Conservation (phyloP, 257 asterid species). For the Ocimum tenuiflorum region DNA sequence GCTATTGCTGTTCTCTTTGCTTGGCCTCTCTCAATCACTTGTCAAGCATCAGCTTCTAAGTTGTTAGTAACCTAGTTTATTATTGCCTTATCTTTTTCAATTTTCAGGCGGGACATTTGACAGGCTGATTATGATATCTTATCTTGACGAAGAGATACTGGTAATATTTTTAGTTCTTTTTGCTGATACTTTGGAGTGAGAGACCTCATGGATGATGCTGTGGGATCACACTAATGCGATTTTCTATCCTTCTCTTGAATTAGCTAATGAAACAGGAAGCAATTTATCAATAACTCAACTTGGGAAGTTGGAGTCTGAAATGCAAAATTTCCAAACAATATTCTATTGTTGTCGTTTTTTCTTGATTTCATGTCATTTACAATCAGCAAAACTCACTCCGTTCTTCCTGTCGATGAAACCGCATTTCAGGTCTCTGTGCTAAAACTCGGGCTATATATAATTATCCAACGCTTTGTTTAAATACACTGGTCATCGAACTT, state of each 20-base stretch:
- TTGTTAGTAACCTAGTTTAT: not conserved
- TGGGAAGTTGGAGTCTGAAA: not conserved
- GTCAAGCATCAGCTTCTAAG: not conserved
- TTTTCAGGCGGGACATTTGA: constrained; percentile 21
- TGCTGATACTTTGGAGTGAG: not conserved
- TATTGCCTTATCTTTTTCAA: not conserved
- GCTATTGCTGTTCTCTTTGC: not conserved
- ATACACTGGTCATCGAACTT: not conserved
- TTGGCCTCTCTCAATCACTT: not conserved
- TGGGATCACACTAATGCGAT: not conserved
- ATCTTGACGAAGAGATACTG: constrained; percentile 25
- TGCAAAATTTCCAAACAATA: not conserved
- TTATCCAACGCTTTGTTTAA: not conserved
- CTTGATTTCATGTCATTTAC: not conserved
- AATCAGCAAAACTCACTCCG: not conserved
- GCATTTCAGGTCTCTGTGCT: not conserved
- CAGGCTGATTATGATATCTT: constrained; percentile 21
- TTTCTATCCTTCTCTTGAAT: not conserved
- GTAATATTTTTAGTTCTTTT: not conserved
- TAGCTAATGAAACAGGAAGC: not conserved
- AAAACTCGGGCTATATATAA: too few relatives aligned
- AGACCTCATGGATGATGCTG: not conserved
- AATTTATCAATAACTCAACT: not conserved
- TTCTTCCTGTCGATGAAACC: not conserved
- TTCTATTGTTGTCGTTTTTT: not conserved